Evolutionary conservation across 148 eudicot genomes (phyloP).

Genomic region (Amaranthus hypochondriacus): DNA sequence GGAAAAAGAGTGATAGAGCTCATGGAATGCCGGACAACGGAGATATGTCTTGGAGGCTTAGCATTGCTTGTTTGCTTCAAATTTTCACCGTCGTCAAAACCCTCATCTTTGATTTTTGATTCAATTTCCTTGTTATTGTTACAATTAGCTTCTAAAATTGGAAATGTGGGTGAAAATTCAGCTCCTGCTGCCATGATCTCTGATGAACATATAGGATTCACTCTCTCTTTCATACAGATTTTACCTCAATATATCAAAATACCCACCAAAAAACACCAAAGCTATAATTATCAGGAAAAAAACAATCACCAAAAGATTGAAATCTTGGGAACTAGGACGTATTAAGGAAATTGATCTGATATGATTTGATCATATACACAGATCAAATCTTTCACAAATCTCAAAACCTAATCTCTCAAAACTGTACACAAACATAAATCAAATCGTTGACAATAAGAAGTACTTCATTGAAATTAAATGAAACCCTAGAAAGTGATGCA

Average conservation of each 20-base stretch:
- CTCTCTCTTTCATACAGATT: slow-evolving; percentile 6
- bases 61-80: slow-evolving; percentile 43
- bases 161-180: slow-evolving; percentile 49
- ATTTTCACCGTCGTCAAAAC: slow-evolving; percentile 33
- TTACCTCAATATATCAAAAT: neutral
- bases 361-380: neutral
- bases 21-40: slow-evolving; percentile 54
- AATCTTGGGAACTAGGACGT: neutral
- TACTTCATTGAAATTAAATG: slow-evolving; percentile 1
- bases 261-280: neutral
- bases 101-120: slow-evolving; percentile 34
- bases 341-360: neutral
- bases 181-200: slow-evolving; percentile 69
- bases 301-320: neutral
- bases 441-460: too few relatives aligned
- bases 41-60: slow-evolving; percentile 67
- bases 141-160: slow-evolving; percentile 40
- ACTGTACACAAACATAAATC: neutral
- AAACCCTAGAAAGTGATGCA: slow-evolving; percentile 22
- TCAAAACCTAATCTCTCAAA: slow-evolving; percentile 11
- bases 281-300: neutral
- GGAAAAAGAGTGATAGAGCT: slow-evolving; percentile 36
- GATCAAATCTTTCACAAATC: neutral
- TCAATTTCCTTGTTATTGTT: slow-evolving; percentile 29
- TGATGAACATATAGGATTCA: slow-evolving; percentile 26